Evolutionary conservation across 148 eudicot genomes (phyloP).

Genomic region (Nyssa sinensis): DNA sequence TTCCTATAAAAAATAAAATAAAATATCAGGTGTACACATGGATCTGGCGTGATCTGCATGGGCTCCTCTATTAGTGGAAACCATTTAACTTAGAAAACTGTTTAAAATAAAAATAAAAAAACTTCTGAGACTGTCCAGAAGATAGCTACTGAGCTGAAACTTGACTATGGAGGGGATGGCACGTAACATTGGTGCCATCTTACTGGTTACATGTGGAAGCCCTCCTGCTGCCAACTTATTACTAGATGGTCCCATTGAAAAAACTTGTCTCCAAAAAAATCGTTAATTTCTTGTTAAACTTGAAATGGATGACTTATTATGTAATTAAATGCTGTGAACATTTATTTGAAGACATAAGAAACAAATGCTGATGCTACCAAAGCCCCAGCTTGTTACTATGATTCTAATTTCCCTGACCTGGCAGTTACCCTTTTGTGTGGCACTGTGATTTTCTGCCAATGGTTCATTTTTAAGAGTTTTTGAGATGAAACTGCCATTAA

Average conservation of each 20-base stretch:
- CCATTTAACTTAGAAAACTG: not conserved
- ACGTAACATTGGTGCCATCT: not conserved
- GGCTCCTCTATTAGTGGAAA: slow-evolving; percentile 1
- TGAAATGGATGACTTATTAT: not conserved
- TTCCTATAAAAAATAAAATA: no score
- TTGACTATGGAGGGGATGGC: not conserved
- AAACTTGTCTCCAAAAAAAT: not conserved
- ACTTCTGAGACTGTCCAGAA: not conserved
- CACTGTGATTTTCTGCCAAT: not conserved
- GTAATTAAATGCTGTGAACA: not conserved
- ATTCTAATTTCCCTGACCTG: not conserved
- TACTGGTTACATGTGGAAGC: no score
- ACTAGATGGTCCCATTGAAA: not conserved
- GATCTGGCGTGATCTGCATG: not conserved
- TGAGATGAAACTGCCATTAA: not conserved
- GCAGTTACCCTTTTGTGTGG: not conserved
- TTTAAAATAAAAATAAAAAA: not conserved
- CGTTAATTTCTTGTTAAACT: not conserved
- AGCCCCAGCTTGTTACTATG: not conserved
- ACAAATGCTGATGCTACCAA: not conserved
- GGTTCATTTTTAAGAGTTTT: no score
- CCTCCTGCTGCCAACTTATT: not conserved
- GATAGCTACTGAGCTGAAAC: not conserved
- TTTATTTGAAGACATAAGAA: not conserved
- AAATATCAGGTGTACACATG: no score